Percentiles rank a stretch among this genome's conserved stretches.
phyloP scores from a whole-genome alignment of 495 filamentous ascomycete species.

The Haplographium delicatum region DNA sequence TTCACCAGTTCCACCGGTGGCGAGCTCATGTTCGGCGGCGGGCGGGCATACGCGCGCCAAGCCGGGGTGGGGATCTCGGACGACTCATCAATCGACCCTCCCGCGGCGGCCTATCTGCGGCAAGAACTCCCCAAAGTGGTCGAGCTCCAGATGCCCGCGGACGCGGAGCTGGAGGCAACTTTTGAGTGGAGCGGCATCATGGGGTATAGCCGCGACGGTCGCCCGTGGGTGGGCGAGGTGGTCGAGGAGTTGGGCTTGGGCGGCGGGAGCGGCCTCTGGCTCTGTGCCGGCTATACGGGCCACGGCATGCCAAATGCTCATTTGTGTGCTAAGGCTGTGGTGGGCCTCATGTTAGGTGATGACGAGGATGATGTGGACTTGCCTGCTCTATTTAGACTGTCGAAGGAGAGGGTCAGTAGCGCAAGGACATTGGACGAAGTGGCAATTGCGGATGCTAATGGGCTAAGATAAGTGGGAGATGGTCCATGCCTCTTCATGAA shows the following conservation, averaged over 20 bases:
- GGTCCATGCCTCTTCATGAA: no score
- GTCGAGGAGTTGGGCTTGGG: conserved; percentile 37
- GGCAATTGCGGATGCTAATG: conserved; percentile 13
- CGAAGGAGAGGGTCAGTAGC: conserved; percentile 32
- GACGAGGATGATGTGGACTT: conserved; percentile 29
- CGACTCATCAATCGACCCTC: conserved; percentile 49
- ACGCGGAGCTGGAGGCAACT: conserved; percentile 45
- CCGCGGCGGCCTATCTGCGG: conserved; percentile 45
- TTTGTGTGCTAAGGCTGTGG: conserved; percentile 61
- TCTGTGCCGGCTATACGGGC: conserved; percentile 62
- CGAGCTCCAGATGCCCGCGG: conserved; percentile 19
- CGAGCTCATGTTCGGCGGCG: conserved; percentile 61
- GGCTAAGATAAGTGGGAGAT: no score
- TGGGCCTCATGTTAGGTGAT: conserved; percentile 51
- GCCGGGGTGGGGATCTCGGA: conserved; percentile 52
- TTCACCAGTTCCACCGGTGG: conserved; percentile 34
- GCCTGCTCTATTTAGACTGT: conserved; percentile 43
- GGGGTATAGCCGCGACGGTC: conserved; percentile 65
- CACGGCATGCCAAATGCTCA: conserved; percentile 81
- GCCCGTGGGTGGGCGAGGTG: conserved; percentile 63
- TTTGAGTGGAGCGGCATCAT: conserved; percentile 80
- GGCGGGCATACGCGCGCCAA: conserved; percentile 40
- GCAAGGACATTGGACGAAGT: conserved; percentile 17
- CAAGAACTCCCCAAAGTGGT: conserved; percentile 37
- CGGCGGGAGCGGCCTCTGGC: conserved; percentile 41